These are phyloP conservation scores for Diversispora eburnea DNA, from an alignment of 192 early-diverging fungal species.

Conservation along the genomic window DNA sequence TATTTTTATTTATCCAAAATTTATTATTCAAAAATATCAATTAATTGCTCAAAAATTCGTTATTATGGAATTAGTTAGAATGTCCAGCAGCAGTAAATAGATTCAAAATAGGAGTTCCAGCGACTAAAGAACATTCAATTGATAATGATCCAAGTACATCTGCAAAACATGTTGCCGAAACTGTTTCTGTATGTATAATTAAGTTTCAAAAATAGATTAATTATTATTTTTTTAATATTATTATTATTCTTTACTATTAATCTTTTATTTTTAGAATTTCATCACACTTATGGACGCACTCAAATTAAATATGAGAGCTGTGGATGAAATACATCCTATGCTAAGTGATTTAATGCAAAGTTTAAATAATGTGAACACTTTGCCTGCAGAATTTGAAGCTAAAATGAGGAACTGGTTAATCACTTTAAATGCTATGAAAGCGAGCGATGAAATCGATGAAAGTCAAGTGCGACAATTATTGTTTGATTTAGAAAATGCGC, in stretches of 20 bases:
- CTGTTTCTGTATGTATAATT: slow-evolving; percentile 45
- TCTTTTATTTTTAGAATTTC: slow-evolving; percentile 60
- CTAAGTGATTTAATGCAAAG: slow-evolving; percentile 83
- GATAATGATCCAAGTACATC: slow-evolving; percentile 51
- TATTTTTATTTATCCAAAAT: too few species aligned
- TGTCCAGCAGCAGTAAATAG: slow-evolving; percentile 85
- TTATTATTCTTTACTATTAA: too few species aligned
- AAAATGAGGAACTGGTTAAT: slow-evolving; percentile 88
- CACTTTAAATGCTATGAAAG: slow-evolving; percentile 87
- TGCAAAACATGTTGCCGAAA: slow-evolving; percentile 82
- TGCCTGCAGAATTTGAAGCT: slow-evolving; percentile 76
- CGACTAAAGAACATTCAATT: slow-evolving; percentile 88
- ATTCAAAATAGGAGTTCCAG: slow-evolving; percentile 92
- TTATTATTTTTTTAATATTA: too few species aligned
- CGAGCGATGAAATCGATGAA: slow-evolving; percentile 77
- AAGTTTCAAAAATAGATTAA: too few species aligned
- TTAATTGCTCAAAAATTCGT: too few species aligned
- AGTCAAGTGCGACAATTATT: slow-evolving; percentile 87
- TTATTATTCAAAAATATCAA: too few species aligned
- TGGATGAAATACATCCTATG: slow-evolving; percentile 88
- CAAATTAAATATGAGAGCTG: slow-evolving; percentile 75
- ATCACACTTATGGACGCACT: slow-evolving; percentile 92
- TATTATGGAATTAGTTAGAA: slow-evolving; percentile 51
- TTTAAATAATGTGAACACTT: slow-evolving; percentile 73
- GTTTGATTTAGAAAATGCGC: slow-evolving; percentile 84